Evolutionary conservation across 2,329 filamentous ascomycete genomes (phyloP).

Genomic region (Gliomastix tumulicola): DNA sequence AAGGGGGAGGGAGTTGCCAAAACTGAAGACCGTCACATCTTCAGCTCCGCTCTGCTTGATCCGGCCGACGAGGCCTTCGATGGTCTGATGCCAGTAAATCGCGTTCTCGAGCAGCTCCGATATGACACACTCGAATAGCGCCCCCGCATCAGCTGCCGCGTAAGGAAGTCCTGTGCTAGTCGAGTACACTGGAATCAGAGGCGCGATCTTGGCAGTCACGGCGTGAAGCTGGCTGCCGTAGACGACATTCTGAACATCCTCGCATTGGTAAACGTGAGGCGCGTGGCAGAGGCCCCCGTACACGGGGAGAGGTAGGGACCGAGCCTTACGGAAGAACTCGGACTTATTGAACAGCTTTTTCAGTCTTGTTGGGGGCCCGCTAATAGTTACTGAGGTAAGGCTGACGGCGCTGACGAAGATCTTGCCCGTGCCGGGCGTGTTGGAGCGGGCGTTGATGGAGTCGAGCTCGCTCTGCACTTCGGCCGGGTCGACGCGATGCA

Average conservation of each 20-base stretch:
- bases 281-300: not conserved
- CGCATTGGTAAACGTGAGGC: not conserved
- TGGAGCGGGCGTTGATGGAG: not conserved
- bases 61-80: no score
- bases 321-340: not conserved
- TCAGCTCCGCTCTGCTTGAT: no score
- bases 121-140: no score
- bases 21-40: not conserved
- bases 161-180: not conserved
- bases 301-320: not conserved
- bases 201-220: no score
- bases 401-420: not conserved
- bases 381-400: not conserved
- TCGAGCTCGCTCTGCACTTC: not conserved
- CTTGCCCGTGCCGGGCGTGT: slow-evolving; percentile 1
- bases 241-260: no score
- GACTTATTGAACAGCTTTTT: not conserved
- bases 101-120: no score
- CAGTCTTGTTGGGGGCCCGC: not conserved
- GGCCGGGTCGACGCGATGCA: not conserved
- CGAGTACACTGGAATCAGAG: not conserved
- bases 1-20: not conserved
- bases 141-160: not conserved
- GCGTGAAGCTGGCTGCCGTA: no score
- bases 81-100: no score